Evolutionary conservation across 805 yeast genomes (phyloP).

Genomic region (Schizosaccharomyces octosporus): DNA sequence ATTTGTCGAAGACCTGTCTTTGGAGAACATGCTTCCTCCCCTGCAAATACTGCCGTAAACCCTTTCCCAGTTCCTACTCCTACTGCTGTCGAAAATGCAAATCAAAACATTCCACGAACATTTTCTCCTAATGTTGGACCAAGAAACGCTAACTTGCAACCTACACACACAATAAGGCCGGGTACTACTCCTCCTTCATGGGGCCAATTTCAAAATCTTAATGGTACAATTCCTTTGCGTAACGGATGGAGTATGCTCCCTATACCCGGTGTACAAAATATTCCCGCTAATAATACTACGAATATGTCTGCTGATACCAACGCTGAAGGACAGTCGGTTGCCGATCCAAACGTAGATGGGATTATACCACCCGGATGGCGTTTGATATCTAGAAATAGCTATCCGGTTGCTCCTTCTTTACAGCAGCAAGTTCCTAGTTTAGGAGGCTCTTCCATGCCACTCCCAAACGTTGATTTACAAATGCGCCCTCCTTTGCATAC

Average conservation of each 20-base stretch:
- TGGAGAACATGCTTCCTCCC: constrained; percentile 5
- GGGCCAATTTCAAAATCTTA: not conserved
- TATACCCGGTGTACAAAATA: constrained; percentile 4
- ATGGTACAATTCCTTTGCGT: constrained; percentile 6
- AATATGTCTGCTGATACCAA: too few species aligned
- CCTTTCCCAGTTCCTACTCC: constrained; percentile 1
- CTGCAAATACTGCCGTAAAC: not conserved
- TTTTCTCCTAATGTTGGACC: not conserved
- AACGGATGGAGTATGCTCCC: constrained; percentile 10
- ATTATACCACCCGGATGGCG: not conserved
- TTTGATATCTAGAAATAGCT: not conserved
- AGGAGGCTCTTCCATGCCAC: too few species aligned
- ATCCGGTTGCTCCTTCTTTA: not conserved
- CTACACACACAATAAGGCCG: too few species aligned
- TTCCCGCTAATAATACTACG: not conserved
- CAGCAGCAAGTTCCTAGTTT: too few species aligned
- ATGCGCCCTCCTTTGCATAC: too few species aligned
- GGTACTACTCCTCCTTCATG: not conserved
- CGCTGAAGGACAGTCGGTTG: too few species aligned
- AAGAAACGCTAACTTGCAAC: not conserved
- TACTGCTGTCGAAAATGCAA: not conserved
- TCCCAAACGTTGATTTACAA: too few species aligned
- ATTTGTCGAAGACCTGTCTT: constrained; percentile 58
- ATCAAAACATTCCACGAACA: not conserved
- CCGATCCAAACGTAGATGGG: not conserved